Percentiles rank a stretch among this genome's conserved stretches.
These are phyloP conservation scores for Fusarium sp. DNA, from an alignment of 2,329 filamentous ascomycete species.

Conservation along the genomic window DNA sequence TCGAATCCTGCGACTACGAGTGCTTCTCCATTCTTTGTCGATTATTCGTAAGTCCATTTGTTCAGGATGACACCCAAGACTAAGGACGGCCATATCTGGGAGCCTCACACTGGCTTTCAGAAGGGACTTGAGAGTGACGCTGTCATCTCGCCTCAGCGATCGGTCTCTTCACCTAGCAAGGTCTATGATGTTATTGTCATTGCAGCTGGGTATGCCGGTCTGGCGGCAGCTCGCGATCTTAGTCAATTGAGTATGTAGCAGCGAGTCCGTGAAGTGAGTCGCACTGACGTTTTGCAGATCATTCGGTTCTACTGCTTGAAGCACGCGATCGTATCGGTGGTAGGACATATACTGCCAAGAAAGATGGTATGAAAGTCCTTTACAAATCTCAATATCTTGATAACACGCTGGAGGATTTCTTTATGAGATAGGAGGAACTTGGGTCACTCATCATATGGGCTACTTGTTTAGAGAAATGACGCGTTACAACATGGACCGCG, in stretches of 20 bases:
- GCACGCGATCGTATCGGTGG: not conserved
- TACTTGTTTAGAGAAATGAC: not conserved
- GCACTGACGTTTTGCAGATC: not conserved
- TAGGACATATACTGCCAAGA: not conserved
- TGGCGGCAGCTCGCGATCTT: not conserved
- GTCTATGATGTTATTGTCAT: not conserved
- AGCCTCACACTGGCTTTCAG: not conserved
- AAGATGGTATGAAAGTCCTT: not conserved
- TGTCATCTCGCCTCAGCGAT: not conserved
- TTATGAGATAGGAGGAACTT: not conserved
- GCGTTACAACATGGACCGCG: not conserved
- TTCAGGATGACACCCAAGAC: not conserved
- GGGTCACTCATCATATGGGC: not conserved
- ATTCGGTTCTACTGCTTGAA: not conserved
- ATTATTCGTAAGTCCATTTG: fast-evolving
- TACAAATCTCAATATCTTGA: no score
- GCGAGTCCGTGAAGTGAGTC: fast-evolving
- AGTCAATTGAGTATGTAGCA: not conserved
- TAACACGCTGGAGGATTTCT: not conserved
- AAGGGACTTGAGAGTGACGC: not conserved
- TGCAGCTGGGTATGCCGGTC: not conserved
- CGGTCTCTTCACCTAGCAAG: fast-evolving
- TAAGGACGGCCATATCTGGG: not conserved
- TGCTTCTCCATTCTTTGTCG: not conserved
- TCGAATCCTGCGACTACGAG: not conserved